These are phyloP conservation scores for Thymus mandschuricus DNA, from an alignment of 257 asterid genomes.

Conservation along the genomic window DNA sequence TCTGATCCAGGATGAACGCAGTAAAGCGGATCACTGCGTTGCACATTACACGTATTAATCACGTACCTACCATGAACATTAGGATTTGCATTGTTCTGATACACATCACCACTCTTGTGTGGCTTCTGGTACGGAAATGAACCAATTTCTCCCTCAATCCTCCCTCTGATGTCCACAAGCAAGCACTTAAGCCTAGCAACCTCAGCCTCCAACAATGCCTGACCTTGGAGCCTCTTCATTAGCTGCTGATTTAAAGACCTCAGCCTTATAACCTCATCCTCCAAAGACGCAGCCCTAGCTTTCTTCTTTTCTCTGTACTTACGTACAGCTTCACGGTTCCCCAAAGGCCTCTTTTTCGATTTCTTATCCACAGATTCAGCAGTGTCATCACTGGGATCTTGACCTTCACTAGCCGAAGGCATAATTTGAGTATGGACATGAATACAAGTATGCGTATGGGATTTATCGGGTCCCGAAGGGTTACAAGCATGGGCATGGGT, in stretches of 20 bases:
- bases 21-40: constrained; percentile 73
- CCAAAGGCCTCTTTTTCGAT: constrained; percentile 72
- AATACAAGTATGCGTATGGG: constrained; percentile 86
- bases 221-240: constrained; percentile 87
- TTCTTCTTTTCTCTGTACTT: constrained; percentile 97
- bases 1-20: constrained; percentile 80
- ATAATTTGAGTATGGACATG: constrained; percentile 93
- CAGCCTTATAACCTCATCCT: constrained; percentile 79
- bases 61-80: constrained; percentile 62
- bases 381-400: constrained; percentile 79
- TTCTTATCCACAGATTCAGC: constrained; percentile 81
- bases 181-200: constrained; percentile 88
- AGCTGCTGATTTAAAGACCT: constrained; percentile 88
- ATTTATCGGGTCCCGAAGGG: constrained; percentile 86
- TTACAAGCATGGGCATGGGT: constrained; percentile 97
- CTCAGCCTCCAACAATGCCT: constrained; percentile 90
- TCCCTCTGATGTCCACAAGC: constrained; percentile 94
- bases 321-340: constrained; percentile 97
- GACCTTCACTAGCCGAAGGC: constrained; percentile 66
- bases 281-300: constrained; percentile 85
- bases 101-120: constrained; percentile 47
- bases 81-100: constrained; percentile 49
- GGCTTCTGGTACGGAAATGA: constrained; percentile 96
- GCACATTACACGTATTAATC: constrained; percentile 82
- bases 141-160: constrained; percentile 97